phyloP scores from a whole-genome alignment of 164 flowering plant species.

The Taxillus chinensis region DNA sequence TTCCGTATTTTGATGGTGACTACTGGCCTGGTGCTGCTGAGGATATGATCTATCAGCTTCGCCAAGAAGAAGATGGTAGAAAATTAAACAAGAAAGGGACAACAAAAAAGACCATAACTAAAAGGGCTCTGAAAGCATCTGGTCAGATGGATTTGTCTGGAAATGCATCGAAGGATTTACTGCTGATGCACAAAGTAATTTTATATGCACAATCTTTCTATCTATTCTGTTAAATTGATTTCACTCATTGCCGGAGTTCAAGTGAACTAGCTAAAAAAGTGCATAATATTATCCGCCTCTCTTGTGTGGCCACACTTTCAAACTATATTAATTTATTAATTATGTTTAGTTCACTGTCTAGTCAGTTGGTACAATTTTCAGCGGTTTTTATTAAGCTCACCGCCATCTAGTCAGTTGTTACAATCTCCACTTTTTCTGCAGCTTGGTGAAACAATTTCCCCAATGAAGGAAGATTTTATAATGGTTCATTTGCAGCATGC shows the following conservation, averaged over 20 bases:
- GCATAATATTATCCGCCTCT: no score
- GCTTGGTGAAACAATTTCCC: constrained; percentile 93
- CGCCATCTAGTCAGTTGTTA: background rate
- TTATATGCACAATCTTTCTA: background rate
- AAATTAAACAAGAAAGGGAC: constrained; percentile 79
- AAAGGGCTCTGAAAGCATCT: constrained; percentile 91
- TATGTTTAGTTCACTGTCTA: no score
- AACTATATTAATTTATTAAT: no score
- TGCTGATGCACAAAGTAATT: constrained; percentile 84
- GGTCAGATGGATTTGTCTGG: constrained; percentile 88
- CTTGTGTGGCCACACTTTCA: no score
- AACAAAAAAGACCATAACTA: constrained; percentile 71
- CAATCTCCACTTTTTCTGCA: constrained; percentile 18
- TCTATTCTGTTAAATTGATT: no score
- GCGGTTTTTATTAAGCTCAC: no score
- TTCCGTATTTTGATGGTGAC: constrained; percentile 98
- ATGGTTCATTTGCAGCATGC: constrained; percentile 97
- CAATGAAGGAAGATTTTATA: constrained; percentile 99
- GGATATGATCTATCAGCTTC: constrained; percentile 78
- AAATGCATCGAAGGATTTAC: constrained; percentile 83
- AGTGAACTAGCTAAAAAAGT: no score
- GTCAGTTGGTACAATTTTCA: no score
- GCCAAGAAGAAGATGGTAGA: constrained; percentile 90
- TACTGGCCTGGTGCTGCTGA: constrained; percentile 99
- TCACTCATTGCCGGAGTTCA: no score